These are phyloP conservation scores for Colletotrichum sp. DNA, from an alignment of 2,329 filamentous ascomycete species.

Conservation along the genomic window DNA sequence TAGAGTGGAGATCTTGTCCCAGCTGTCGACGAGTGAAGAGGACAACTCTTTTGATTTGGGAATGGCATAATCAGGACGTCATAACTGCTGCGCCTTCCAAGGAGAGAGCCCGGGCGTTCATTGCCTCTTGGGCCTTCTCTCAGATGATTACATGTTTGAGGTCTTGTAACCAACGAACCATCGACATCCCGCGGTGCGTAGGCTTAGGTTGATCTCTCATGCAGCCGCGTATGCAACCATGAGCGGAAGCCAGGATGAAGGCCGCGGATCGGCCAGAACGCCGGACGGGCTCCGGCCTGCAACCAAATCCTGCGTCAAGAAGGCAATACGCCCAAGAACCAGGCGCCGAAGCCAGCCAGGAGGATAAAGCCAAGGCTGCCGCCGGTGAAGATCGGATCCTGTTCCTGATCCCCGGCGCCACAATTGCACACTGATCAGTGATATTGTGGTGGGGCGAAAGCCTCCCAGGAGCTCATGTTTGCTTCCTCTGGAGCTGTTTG, in stretches of 20 bases:
- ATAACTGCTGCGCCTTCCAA: neutral
- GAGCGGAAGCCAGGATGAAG: neutral
- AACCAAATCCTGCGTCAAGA: neutral
- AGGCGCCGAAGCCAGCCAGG: neutral
- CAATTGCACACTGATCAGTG: neutral
- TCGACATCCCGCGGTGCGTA: neutral
- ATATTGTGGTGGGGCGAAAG: neutral
- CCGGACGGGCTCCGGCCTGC: neutral
- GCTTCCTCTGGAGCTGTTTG: neutral
- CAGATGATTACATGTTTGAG: neutral
- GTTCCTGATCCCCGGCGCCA: neutral
- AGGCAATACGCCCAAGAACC: neutral
- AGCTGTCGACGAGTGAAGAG: neutral
- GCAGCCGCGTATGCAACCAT: neutral
- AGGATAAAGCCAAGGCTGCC: neutral
- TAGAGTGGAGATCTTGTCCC: neutral
- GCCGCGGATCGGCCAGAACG: neutral
- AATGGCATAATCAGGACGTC: neutral
- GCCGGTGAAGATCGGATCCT: neutral
- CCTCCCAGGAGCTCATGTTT: conserved; percentile 8
- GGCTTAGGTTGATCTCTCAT: neutral
- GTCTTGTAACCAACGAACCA: neutral
- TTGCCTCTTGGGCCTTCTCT: neutral
- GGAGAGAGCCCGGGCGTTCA: neutral
- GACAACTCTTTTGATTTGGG: neutral